Evolutionary conservation across 2,329 filamentous ascomycete genomes (phyloP).

Genomic region (Ceratocystis albifundus): DNA sequence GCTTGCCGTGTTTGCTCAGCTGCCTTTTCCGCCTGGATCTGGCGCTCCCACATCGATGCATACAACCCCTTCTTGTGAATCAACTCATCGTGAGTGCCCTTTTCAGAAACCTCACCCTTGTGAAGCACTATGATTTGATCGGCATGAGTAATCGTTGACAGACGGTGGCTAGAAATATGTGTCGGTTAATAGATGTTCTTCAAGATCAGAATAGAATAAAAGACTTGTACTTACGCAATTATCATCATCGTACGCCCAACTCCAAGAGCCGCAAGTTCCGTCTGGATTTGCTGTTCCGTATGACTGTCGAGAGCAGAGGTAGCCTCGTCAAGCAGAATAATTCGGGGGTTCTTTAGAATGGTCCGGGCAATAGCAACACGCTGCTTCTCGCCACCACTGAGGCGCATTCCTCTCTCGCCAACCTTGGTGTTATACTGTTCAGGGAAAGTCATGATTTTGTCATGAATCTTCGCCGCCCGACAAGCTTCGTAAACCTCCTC

Average conservation of each 20-base stretch:
- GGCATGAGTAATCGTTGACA: constrained; percentile 75
- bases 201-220: neutral
- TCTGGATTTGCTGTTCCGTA: constrained; percentile 86
- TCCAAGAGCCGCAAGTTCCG: constrained; percentile 69
- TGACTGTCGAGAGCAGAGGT: constrained; percentile 85
- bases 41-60: constrained; percentile 78
- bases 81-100: constrained; percentile 67
- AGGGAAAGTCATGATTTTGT: constrained; percentile 79
- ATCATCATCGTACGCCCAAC: constrained; percentile 84
- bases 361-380: constrained; percentile 87
- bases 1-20: constrained; percentile 44
- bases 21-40: constrained; percentile 65
- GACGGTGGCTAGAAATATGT: constrained; percentile 47
- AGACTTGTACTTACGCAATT: constrained; percentile 59
- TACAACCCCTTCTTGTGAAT: constrained; percentile 61
- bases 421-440: constrained; percentile 84
- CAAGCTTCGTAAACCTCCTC: constrained; percentile 75
- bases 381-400: constrained; percentile 88
- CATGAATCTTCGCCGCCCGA: constrained; percentile 78
- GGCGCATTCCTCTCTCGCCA: constrained; percentile 72
- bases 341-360: constrained; percentile 80
- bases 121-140: constrained; percentile 75
- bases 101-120: constrained; percentile 64
- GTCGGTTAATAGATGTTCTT: constrained; percentile 24
- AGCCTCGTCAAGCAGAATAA: constrained; percentile 88